Percentiles rank a stretch among this genome's conserved stretches.
These are phyloP conservation scores for Colletotrichum chrysophilum DNA, from an alignment of 2,329 filamentous ascomycete genomes.

Conservation along the genomic window DNA sequence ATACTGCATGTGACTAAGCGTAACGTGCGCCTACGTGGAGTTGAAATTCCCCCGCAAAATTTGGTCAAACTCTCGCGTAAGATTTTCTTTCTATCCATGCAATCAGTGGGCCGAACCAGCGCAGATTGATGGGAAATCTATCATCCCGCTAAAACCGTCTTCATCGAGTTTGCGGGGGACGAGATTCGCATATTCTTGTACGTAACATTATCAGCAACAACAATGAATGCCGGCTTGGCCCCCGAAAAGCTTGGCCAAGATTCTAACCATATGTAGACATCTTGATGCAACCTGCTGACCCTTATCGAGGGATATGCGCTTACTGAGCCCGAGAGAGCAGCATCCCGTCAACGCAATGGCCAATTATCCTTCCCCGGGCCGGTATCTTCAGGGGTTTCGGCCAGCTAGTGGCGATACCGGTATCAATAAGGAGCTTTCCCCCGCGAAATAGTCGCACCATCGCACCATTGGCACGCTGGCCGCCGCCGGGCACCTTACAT, in stretches of 20 bases:
- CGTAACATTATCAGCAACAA: not conserved
- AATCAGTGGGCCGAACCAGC: not conserved
- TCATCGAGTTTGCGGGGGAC: not conserved
- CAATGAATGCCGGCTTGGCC: not conserved
- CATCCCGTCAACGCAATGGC: not conserved
- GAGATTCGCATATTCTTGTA: not conserved
- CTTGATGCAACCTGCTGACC: not conserved
- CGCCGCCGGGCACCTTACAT: not conserved
- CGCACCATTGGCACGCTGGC: not conserved
- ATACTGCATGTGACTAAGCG: not conserved
- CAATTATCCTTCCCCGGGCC: not conserved
- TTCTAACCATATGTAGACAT: not conserved
- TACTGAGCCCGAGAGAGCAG: not conserved
- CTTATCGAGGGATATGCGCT: not conserved
- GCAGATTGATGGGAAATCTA: not conserved
- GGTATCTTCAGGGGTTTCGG: not conserved
- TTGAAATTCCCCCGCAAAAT: not conserved
- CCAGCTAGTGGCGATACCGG: not conserved
- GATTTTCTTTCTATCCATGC: slow-evolving; percentile 4
- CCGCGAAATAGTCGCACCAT: not conserved
- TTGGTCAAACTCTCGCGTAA: slow-evolving; percentile 10
- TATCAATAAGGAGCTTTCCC: not conserved
- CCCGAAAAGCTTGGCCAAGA: not conserved
- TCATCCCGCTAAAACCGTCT: not conserved
- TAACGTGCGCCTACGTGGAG: not conserved